phyloP scores from a whole-genome alignment of 176 grass and related monocot genomes.

The Stipa capillata region DNA sequence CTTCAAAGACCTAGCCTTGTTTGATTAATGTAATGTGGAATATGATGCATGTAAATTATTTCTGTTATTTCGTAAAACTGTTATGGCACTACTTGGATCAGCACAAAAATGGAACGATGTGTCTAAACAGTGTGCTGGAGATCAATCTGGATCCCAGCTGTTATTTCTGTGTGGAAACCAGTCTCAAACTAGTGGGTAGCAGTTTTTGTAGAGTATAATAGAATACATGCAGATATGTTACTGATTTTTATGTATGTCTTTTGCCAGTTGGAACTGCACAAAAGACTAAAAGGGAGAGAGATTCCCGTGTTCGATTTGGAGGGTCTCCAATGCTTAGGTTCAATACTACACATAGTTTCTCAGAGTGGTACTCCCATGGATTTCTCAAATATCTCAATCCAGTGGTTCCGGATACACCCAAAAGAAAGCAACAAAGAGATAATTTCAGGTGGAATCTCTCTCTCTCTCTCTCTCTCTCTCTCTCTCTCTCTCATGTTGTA shows the following conservation, averaged over 20 bases:
- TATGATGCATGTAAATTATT: background rate
- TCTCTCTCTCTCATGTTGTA: too few species aligned
- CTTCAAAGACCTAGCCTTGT: too few species aligned
- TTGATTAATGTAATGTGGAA: background rate
- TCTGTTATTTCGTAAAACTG: background rate
- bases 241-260: conserved; percentile 7
- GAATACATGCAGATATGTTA: background rate
- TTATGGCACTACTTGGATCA: background rate
- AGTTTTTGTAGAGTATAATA: conserved; percentile 4
- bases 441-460: conserved; percentile 58
- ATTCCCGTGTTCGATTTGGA: conserved; percentile 47
- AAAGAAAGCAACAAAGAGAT: conserved; percentile 71
- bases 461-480: background rate
- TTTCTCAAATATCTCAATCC: conserved; percentile 56
- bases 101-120: background rate
- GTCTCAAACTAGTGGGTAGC: background rate
- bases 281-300: conserved; percentile 32
- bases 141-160: background rate
- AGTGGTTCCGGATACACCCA: conserved; percentile 76
- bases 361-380: conserved; percentile 27
- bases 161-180: background rate
- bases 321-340: conserved; percentile 77
- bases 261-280: conserved; percentile 49
- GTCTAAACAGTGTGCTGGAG: background rate
- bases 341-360: conserved; percentile 53